Conservation (phyloP, 2,329 filamentous ascomycete species). For the Pezicula neosporulosa region DNA sequence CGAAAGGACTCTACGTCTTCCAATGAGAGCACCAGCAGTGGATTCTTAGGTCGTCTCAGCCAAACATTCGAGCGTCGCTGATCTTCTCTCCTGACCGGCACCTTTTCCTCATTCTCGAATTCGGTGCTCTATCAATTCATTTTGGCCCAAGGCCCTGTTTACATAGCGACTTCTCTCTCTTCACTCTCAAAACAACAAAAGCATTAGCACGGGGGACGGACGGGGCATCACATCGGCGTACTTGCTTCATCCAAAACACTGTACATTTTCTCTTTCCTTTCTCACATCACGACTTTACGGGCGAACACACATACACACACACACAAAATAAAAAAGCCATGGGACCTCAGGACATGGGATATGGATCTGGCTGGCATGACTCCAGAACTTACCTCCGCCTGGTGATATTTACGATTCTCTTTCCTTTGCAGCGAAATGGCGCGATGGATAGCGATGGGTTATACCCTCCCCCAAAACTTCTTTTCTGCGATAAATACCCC, state of each 20-base stretch:
- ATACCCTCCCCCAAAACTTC: conserved; percentile 17
- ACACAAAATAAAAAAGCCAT: conserved; percentile 15
- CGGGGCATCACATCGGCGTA: too few species aligned
- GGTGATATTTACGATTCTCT: conserved; percentile 20
- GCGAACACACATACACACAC: conserved; percentile 1
- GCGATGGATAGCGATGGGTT: conserved; percentile 16
- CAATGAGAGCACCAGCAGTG: conserved; percentile 11
- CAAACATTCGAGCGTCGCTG: conserved; percentile 16
- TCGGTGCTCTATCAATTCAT: conserved; percentile 1
- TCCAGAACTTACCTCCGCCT: conserved; percentile 19
- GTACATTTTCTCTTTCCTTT: too few species aligned
- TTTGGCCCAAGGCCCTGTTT: too few species aligned
- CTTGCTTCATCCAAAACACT: too few species aligned
- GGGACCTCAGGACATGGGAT: conserved; percentile 24
- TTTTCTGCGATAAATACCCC: conserved; percentile 15
- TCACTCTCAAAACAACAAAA: too few species aligned
- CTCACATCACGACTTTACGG: conserved; percentile 7
- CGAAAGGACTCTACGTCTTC: conserved; percentile 23
- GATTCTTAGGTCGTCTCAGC: conserved; percentile 22
- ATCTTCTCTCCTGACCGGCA: neutral
- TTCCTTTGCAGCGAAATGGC: conserved; percentile 12
- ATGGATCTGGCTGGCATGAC: conserved; percentile 22
- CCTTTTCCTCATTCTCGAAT: conserved; percentile 2
- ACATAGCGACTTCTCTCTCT: too few species aligned
- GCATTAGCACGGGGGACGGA: too few species aligned